phyloP scores from a whole-genome alignment of 2,329 filamentous ascomycete species.

The Seiridium unicorne region DNA sequence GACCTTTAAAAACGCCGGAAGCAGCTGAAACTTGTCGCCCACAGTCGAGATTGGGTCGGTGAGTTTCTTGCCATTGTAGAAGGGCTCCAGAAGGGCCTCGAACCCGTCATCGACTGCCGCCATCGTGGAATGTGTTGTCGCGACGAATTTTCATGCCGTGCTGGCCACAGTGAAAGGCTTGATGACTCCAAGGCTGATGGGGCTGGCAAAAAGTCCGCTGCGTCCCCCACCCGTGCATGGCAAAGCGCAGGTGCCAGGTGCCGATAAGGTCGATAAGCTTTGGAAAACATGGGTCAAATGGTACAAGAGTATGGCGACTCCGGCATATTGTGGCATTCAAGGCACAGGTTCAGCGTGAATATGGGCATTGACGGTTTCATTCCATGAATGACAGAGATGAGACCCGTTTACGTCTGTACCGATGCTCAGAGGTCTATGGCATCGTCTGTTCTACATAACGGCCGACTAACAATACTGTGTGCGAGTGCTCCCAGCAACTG shows the following conservation, averaged over 20 bases:
- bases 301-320: no score
- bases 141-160: constrained; percentile 1
- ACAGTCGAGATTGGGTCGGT: constrained; percentile 63
- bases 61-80: constrained; percentile 67
- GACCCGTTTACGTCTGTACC: no score
- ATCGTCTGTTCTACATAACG: no score
- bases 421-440: no score
- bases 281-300: not conserved
- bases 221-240: not conserved
- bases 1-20: constrained; percentile 97
- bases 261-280: constrained; percentile 5
- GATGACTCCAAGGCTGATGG: constrained; percentile 3
- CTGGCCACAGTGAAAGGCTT: not conserved
- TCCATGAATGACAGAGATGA: no score
- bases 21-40: constrained; percentile 92
- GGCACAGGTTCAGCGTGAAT: no score
- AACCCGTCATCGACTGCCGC: constrained; percentile 60
- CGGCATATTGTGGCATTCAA: no score
- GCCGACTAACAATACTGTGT: no score
- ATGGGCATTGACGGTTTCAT: no score
- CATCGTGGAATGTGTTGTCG: constrained; percentile 36
- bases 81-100: constrained; percentile 64
- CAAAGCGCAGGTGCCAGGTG: not conserved
- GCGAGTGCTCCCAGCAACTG: no score
- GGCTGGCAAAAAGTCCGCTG: not conserved